Evolutionary conservation across 2,329 filamentous ascomycete genomes (phyloP).

Genomic region (Fusarium succisae): DNA sequence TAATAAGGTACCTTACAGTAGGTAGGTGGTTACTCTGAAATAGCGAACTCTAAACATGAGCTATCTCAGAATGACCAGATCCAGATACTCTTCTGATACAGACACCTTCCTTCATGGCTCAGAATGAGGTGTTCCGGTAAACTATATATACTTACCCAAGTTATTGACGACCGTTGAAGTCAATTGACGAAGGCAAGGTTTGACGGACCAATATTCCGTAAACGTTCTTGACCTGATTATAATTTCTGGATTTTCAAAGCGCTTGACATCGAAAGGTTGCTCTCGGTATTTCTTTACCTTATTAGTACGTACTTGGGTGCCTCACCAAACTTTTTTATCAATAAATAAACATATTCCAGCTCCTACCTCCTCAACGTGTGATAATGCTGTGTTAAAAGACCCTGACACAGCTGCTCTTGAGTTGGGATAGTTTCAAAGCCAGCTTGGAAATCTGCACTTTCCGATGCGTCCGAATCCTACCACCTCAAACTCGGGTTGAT

Average conservation of each 20-base stretch:
- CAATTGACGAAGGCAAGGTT: neutral
- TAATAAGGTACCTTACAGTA: neutral
- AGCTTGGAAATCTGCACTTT: constrained; percentile 1
- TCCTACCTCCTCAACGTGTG: neutral
- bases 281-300: neutral
- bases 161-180: neutral
- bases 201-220: neutral
- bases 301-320: neutral
- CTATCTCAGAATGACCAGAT: neutral
- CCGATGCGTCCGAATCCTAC: constrained; percentile 25
- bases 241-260: neutral
- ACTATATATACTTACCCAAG: neutral
- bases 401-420: neutral
- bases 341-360: neutral
- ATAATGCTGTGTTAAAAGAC: neutral
- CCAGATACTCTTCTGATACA: neutral
- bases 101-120: neutral
- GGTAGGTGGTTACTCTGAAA: neutral
- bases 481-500: neutral
- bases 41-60: constrained; percentile 7
- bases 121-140: neutral
- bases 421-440: neutral
- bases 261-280: neutral
- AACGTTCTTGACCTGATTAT: neutral
- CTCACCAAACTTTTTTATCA: neutral